Evolutionary conservation across 495 filamentous ascomycete genomes (phyloP).

Genomic region (Trichoderma reesei): DNA sequence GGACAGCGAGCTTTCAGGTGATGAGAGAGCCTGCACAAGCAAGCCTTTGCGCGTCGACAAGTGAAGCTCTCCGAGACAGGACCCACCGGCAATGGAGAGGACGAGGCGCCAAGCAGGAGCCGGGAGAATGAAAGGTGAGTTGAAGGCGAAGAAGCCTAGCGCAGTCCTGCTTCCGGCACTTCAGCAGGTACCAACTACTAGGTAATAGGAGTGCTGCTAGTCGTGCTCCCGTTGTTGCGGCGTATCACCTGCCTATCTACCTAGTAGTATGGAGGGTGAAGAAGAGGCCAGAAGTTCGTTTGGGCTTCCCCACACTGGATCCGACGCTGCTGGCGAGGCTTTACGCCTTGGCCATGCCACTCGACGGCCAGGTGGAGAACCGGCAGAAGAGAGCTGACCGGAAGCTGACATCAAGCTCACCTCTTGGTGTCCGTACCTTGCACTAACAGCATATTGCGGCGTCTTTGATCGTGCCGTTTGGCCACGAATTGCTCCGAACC

Average conservation of each 20-base stretch:
- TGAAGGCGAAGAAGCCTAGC: neutral
- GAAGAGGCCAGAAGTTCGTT: neutral
- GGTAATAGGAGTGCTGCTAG: neutral
- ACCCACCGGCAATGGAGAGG: neutral
- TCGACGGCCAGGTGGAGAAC: neutral
- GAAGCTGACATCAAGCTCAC: neutral
- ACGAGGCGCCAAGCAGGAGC: neutral
- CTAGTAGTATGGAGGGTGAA: neutral
- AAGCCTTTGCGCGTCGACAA: neutral
- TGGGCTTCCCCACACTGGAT: neutral
- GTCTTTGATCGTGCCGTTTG: neutral
- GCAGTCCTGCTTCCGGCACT: neutral
- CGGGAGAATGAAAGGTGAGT: neutral
- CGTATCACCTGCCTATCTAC: neutral
- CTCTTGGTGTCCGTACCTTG: neutral
- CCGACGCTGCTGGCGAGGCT: neutral
- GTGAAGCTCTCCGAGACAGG: neutral
- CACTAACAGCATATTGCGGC: neutral
- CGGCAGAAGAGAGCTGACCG: neutral
- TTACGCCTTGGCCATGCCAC: neutral
- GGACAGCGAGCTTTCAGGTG: neutral
- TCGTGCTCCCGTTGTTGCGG: neutral
- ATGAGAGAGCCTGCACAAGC: neutral
- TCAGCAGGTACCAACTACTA: neutral
- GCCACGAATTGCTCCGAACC: neutral